Evolutionary conservation across 179 eudicot genomes (phyloP).

Genomic region (Camellia oleifera): DNA sequence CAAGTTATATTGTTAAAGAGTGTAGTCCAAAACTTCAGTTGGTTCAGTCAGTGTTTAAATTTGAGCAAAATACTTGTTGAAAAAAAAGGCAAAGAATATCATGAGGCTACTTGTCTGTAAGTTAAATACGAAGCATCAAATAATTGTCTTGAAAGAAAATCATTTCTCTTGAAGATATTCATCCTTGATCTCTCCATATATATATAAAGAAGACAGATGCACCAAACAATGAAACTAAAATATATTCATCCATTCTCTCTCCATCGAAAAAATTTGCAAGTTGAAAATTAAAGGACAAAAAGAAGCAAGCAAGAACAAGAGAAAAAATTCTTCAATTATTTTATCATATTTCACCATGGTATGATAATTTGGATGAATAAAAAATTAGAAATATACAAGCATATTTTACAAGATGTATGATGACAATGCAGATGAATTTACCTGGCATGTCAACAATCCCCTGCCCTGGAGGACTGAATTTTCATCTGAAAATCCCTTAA

Average conservation of each 20-base stretch:
- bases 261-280: background rate
- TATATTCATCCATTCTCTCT: background rate
- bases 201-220: background rate
- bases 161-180: background rate
- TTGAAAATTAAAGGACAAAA: background rate
- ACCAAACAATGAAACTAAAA: background rate
- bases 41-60: background rate
- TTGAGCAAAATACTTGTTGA: background rate
- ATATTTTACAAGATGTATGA: constrained; percentile 7
- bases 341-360: background rate
- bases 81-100: background rate
- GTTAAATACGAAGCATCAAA: background rate
- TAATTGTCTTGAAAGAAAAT: background rate
- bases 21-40: background rate
- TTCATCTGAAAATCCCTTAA: background rate
- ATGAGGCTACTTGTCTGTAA: background rate
- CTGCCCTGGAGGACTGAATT: background rate
- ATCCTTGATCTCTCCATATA: background rate
- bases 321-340: background rate
- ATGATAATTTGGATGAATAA: background rate
- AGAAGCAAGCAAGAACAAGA: background rate
- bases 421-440: background rate
- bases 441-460: constrained; percentile 13
- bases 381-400: background rate
- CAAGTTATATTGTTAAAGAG: too few species aligned